Evolutionary conservation across 768 basidiomycete species (phyloP), one percentile per base, ranked within the genome.

Genomic region (Calocera cornea): DNA sequence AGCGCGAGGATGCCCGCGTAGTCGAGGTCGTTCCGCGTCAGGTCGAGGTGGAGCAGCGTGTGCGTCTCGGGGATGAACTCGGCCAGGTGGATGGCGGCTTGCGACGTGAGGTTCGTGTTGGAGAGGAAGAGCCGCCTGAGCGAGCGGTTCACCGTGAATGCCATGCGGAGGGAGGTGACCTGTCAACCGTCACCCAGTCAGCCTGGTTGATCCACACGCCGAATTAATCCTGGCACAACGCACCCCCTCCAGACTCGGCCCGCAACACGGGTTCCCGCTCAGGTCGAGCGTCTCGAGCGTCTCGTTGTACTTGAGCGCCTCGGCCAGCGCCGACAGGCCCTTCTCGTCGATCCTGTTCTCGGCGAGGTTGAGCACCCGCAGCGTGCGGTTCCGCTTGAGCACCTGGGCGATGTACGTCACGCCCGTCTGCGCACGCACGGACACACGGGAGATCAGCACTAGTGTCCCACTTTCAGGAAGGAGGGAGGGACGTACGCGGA

Each of bases 271-370:
- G 74, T 98, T 99, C 72, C 87, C 86, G 74, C 87, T 90, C 64
- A 99, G 76, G 75, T 99, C 97, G 0, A 99, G 83, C 0, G 95
- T 98, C 76, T 99, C 97, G 24, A 99, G 79, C 65, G 86, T 85
- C 1, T 89, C 84, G 73, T 99, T 99, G 74, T 95, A 97, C 87
- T 97, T 97, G 89, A 99, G 76, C 0, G 94, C 89, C 76, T 99
- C 95, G 0, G 93, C 94, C 16, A 99, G 81, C 0, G 82, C 79
- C 1, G 87, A 84, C 11, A 99, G 79, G 65, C 92, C 91, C 10
- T 82, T 79, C 0, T 90, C 83, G 67, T 95, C 95, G 3, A 99
- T 83, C 75, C 89, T 92, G 76, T 98, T 98, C 75, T 98, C 95
- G 72, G 90, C 88, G 65, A 98, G 78, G 75, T 97, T 98, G 29